Base-by-base conservation (phyloP, 345 rosid species). In the Aquilaria yunnanensis region DNA sequence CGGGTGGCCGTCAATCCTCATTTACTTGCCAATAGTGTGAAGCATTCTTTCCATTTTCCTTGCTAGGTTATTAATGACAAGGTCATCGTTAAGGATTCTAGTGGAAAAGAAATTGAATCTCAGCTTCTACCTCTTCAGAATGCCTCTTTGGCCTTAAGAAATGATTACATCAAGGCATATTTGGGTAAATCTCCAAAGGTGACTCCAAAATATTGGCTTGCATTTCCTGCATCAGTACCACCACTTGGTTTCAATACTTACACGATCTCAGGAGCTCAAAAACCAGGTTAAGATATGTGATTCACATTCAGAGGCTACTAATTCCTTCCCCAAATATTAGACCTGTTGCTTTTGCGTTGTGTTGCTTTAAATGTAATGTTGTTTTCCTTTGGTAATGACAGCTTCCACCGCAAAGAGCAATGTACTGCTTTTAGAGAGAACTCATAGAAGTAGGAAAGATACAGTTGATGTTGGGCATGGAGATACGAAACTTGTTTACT, bases 161-260 rank as follows among this genome's bases (percentile, higher is more conserved):
- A 62, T 51, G 55, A 52, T 54, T 79, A 81, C 64, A 68, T 73
- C 46, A 72, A 56, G 68, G 79, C 86, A 64, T 79, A 84, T 70
- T 59, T 84, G 67, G 89, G 86, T 13, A 70, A 56, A 57, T 73
- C 72, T 56, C 64, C 79, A 30, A 73, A 57, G 46, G 73, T 61
- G 56, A 61, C 74, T 7, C 69, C 70, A 52, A 79, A 67, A 61
- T 81, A 77, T 67, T 84, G 84, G 89, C 83, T 84, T 69, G 86
- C 80, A 34, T 84, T 84, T 74, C 56, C 84, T 54, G 89, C 55
- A 66, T 74, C 86, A 54, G 71, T 77, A 10, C 84, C 89, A 16
- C 81, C 89, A 52, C 78, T 84, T 67, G 89, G 86, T 63, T 81
- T 77, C 76, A 81, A 70, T 74, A 74, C 81, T 51, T 84, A 79